phyloP scores from a whole-genome alignment of 2,329 filamentous ascomycete species.

The Lojkania enalia region DNA sequence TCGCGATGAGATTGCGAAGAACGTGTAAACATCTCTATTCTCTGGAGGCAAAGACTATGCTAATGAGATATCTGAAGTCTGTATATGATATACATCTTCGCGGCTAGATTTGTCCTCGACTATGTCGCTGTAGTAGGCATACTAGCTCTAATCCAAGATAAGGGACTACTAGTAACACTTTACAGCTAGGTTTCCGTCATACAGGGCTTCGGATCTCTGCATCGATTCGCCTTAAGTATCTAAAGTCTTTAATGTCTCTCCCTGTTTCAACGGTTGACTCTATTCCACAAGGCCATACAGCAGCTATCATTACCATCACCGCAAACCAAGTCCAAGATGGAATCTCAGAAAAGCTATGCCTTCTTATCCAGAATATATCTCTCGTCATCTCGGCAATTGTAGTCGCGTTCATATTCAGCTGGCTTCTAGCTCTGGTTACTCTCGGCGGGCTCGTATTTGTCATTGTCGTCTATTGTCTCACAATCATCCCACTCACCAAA shows the following conservation, averaged over 20 bases:
- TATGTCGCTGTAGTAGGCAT: constrained; percentile 57
- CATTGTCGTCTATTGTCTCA: constrained; percentile 23
- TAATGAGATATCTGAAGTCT: constrained; percentile 46
- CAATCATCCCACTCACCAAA: constrained; percentile 22
- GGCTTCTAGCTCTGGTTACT: constrained; percentile 32
- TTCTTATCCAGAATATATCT: constrained; percentile 28
- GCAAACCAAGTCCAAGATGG: constrained; percentile 32
- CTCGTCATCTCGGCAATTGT: constrained; percentile 26
- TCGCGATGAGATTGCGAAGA: constrained; percentile 50
- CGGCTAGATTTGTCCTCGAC: constrained; percentile 57
- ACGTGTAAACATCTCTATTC: constrained; percentile 38
- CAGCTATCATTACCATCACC: constrained; percentile 33
- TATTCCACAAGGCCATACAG: constrained; percentile 31
- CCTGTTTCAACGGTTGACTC: constrained; percentile 30
- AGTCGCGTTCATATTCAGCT: constrained; percentile 31
- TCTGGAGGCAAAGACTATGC: neutral
- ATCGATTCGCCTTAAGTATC: constrained; percentile 28
- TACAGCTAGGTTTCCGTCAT: constrained; percentile 30
- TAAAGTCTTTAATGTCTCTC: constrained; percentile 26
- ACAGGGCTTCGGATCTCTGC: constrained; percentile 31
- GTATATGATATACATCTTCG: constrained; percentile 63
- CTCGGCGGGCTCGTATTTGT: constrained; percentile 26
- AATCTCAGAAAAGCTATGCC: constrained; percentile 32
- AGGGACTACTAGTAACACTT: constrained; percentile 5
- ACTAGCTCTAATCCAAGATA: neutral